Base-by-base conservation (phyloP, 495 filamentous ascomycete genomes). In the Extremus antarcticus region DNA sequence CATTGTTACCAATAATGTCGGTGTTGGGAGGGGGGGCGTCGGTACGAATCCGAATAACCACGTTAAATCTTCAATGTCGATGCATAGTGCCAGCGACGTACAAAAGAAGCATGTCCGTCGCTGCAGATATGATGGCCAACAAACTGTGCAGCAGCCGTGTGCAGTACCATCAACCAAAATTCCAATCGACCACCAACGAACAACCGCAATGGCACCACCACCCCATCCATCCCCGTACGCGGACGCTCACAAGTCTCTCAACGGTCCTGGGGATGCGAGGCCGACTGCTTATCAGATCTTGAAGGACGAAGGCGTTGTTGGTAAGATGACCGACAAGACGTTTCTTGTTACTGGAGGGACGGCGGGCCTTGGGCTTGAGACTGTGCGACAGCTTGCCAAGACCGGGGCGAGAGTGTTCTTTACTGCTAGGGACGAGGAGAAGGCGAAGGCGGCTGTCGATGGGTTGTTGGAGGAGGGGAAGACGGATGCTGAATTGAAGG, bases 261-360 rank as follows among this genome's bases (percentile, higher is more conserved):
- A 73, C 46, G 78, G 79, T 9, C 63, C 73, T 15, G 74, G 75
- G 1, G 78, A 83, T 65, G 64, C 67, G 13, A 75, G 79, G 17
- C 78, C 77, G n/a, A 81, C 78, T 7, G 77, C 73, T 11, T 53
- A 73, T n/a, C 72, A 78, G 55, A 73, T 83, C 47, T 54, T 83
- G 57, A 47, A 73, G 46, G 78, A 81, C 50, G 70, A 81, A 39
- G 55, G 52, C 10, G 50, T 75, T 16, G 55, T 71, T 25, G 70
- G 68, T 17, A 69, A 65, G 16, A 47, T 75, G n/a, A 50, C 38
- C 1, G 74, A 64, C 56, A 78, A 79, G 65, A 68, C 73, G 22
- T 64, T 78, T 49, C 43, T 80, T 35, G 67, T 81, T 38, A 80
- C 77, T 1, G 78, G 79, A 19, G 63, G 61, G 21, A 73, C 74